These are phyloP conservation scores for Chenopodium formosanum DNA, from an alignment of 148 eudicot species.

Conservation along the genomic window DNA sequence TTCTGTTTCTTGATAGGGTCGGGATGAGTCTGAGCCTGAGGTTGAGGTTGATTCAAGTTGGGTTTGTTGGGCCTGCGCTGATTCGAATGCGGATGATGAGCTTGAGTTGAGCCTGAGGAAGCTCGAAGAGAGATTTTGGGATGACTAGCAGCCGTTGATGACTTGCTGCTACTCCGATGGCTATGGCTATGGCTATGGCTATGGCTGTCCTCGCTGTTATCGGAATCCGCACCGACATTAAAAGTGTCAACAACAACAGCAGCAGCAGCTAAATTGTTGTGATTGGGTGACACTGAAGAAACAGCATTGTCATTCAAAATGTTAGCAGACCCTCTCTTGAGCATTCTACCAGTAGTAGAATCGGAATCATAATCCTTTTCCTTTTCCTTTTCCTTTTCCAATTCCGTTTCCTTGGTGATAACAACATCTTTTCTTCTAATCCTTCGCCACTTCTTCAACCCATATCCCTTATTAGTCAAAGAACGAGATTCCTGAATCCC, in stretches of 20 bases:
- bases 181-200: background rate
- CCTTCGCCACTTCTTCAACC: constrained; percentile 86
- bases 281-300: constrained; percentile 3
- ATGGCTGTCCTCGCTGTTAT: constrained; percentile 43
- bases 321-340: constrained; percentile 49
- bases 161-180: constrained; percentile 54
- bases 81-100: no score
- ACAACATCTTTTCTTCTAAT: constrained; percentile 40
- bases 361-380: constrained; percentile 35
- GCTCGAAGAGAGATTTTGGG: constrained; percentile 28
- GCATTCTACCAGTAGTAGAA: constrained; percentile 23
- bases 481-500: no score
- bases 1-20: constrained; percentile 58
- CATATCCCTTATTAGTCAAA: constrained; percentile 55
- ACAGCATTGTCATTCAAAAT: constrained; percentile 27
- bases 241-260: background rate
- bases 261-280: no score
- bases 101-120: background rate
- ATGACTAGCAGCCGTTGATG: constrained; percentile 70
- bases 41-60: constrained; percentile 12
- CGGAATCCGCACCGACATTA: constrained; percentile 27
- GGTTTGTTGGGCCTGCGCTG: no score
- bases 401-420: constrained; percentile 22
- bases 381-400: constrained; percentile 4
- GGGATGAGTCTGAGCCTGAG: constrained; percentile 38